phyloP scores from a whole-genome alignment of 1,284 basidiomycete species.

The Rhizoctonia solani region DNA sequence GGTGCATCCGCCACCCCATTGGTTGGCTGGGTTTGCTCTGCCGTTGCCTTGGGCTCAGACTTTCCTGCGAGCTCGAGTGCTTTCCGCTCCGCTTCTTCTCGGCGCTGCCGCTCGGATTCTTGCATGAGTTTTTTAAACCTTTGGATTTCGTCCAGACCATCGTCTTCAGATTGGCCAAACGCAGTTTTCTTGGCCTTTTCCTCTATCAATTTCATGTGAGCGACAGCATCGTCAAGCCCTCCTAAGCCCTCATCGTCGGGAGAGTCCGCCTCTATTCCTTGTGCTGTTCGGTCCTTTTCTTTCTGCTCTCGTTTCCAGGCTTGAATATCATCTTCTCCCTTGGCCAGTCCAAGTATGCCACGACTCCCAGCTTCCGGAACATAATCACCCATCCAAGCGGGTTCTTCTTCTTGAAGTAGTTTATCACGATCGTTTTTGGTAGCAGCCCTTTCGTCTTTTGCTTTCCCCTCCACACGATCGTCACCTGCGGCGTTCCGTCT shows the following conservation, averaged over 20 bases:
- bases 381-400: slow-evolving; percentile 92
- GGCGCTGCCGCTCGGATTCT: slow-evolving; percentile 71
- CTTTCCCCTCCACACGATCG: slow-evolving; percentile 29
- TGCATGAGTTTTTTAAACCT: slow-evolving; percentile 84
- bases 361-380: slow-evolving; percentile 53
- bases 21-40: not conserved
- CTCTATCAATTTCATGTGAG: slow-evolving; percentile 17
- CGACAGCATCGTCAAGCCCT: slow-evolving; percentile 8
- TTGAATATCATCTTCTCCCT: slow-evolving; percentile 82
- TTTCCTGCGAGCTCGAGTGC: slow-evolving; percentile 30
- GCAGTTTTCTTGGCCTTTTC: slow-evolving; percentile 13
- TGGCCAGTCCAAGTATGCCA: slow-evolving; percentile 55
- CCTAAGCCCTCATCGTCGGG: slow-evolving; percentile 4
- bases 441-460: slow-evolving; percentile 41
- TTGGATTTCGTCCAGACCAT: slow-evolving; percentile 77
- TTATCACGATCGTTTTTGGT: slow-evolving; percentile 21
- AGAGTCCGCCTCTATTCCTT: not conserved
- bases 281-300: slow-evolving; percentile 62
- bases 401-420: slow-evolving; percentile 64
- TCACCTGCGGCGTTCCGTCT: slow-evolving; percentile 50
- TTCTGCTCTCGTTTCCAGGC: slow-evolving; percentile 88
- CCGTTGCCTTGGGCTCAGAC: not conserved
- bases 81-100: slow-evolving; percentile 56
- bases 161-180: slow-evolving; percentile 17
- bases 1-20: not conserved